phyloP scores from a whole-genome alignment of 306 rosid species.

The Vigna hirtella region DNA sequence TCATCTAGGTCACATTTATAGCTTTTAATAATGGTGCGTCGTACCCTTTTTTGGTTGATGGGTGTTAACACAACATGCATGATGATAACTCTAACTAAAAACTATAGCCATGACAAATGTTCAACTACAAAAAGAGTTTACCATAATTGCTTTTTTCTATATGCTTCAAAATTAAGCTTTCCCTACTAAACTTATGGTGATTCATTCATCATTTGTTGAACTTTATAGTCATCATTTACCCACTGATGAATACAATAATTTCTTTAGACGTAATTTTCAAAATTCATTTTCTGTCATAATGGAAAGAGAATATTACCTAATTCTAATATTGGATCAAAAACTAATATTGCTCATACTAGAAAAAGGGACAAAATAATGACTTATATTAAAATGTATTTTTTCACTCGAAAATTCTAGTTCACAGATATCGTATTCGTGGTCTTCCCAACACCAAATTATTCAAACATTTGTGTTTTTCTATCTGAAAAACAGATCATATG shows the following conservation, averaged over 20 bases:
- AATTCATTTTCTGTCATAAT: slow-evolving; percentile 15
- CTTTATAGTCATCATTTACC: slow-evolving; percentile 41
- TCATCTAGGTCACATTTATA: not conserved
- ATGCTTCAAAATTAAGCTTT: slow-evolving; percentile 51
- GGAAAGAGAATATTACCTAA: slow-evolving; percentile 20
- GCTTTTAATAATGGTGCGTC: slow-evolving; percentile 10
- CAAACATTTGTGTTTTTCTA: not conserved
- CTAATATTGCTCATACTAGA: not conserved
- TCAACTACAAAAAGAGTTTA: slow-evolving; percentile 34
- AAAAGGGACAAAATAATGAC: not conserved
- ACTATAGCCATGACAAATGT: slow-evolving; percentile 17
- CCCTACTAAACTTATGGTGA: slow-evolving; percentile 29
- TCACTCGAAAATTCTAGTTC: not conserved
- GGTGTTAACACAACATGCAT: slow-evolving; percentile 33
- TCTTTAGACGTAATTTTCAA: slow-evolving; percentile 10
- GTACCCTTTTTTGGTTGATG: slow-evolving; percentile 26
- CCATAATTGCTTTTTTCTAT: slow-evolving; percentile 24
- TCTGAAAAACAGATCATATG: not conserved
- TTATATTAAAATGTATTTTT: not conserved
- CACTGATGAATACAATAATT: not conserved
- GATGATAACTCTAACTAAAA: slow-evolving; percentile 37
- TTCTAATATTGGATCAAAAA: not conserved
- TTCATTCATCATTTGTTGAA: slow-evolving; percentile 32
- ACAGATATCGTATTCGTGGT: not conserved
- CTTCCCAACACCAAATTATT: slow-evolving; percentile 8